Percentiles rank a stretch among this genome's conserved stretches.
Conservation (phyloP, 73 alveolate genomes). For the Paramecium octaurelia region DNA sequence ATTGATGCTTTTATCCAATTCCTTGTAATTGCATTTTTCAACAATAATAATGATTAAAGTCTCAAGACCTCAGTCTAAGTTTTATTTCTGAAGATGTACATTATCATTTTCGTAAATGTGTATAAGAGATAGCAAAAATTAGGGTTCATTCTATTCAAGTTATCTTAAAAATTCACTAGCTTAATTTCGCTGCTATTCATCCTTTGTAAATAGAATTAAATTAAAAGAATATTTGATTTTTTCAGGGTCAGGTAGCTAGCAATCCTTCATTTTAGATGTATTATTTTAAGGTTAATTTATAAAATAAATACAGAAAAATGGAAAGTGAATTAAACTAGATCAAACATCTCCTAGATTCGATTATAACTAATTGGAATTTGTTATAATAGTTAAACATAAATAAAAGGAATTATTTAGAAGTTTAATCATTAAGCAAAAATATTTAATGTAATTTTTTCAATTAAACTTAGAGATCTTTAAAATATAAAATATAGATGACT, state of each 20-base stretch:
- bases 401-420: no score
- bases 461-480: no score
- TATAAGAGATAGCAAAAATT: background rate
- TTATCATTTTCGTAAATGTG: background rate
- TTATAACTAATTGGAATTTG: background rate
- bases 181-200: background rate
- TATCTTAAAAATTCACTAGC: background rate
- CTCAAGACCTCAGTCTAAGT: background rate
- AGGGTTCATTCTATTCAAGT: background rate
- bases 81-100: background rate
- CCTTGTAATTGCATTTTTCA: constrained; percentile 5
- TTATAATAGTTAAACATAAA: no score
- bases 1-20: constrained; percentile 29
- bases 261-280: background rate
- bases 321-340: background rate
- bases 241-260: background rate
- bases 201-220: background rate
- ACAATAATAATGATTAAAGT: background rate
- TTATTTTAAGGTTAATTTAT: background rate
- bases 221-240: background rate
- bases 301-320: background rate
- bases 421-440: no score
- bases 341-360: background rate
- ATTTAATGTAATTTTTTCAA: no score
- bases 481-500: no score